Evolutionary conservation across 2,329 filamentous ascomycete genomes (phyloP), one percentile per base, ranked within the genome.

Genomic region (Diplodia scrobiculata): DNA sequence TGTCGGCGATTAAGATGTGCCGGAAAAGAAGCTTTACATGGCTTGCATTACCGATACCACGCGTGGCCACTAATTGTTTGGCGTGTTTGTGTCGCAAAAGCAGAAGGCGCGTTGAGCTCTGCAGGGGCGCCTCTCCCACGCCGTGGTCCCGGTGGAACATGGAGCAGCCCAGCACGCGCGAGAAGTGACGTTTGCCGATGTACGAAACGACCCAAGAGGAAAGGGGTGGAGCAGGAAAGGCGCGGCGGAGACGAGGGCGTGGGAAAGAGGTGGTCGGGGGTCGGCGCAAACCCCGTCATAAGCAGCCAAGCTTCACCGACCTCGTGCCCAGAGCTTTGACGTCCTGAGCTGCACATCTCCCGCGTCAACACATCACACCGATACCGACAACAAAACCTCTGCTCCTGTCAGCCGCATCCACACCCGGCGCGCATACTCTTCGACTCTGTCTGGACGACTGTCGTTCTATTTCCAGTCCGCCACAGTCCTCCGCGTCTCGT

Each of bases 301-400:
- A 55, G 55, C 63, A 65, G 63, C 63, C 63, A 65, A 65, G 63
- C 63, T 65, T 65, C 63, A 65, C 63, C 63, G 63, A 65, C 63
- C 63, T 64, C 50, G 51, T 54, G 62, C 51, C 60, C 60, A 63
- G 60, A 55, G 38, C 63, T 55, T 65, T 65, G 63, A 58, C 63
- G 36, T 48, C 45, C 62, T 48, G 53, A 65, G 51, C 51, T 55
- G 38, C 63, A 50, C 41, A 65, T 65, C 52, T 55, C 53, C 51
- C 53, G 51, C 63, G 29, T 54, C 63, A 50, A 65, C 52, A 65
- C 63, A 65, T 62, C 58, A 62, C 58, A 62, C 58, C 58, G 58
- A 62, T 62, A 19, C 55, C 58, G 41, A 34, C 58, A 62, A 62
- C 58, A 62, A 45, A 62, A 62, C 38, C 41, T 62, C 45, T 34